Conservation (phyloP, 2,329 filamentous ascomycete species). For the Albophoma yamanashiensis region DNA sequence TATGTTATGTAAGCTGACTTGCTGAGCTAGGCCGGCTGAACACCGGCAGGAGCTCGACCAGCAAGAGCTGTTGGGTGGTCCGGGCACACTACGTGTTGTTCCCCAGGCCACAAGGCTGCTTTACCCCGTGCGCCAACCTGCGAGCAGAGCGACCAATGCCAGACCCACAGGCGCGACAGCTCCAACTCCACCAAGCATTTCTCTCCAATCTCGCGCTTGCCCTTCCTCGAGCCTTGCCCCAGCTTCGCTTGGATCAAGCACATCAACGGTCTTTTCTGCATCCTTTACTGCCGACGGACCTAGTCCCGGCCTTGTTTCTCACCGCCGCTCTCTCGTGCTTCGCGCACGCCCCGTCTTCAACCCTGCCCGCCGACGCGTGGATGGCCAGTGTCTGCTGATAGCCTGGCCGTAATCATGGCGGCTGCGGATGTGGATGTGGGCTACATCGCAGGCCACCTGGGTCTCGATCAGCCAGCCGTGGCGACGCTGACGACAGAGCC, state of each 20-base stretch:
- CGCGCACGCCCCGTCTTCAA: neutral
- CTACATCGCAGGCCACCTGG: slow-evolving; percentile 63
- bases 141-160: neutral
- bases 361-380: neutral
- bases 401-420: slow-evolving; percentile 22
- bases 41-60: neutral
- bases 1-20: neutral
- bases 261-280: neutral
- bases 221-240: neutral
- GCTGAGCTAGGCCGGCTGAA: neutral
- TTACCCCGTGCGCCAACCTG: neutral
- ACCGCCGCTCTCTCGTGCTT: neutral
- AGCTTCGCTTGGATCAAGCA: neutral
- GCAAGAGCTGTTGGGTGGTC: neutral
- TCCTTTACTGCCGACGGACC: neutral
- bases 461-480: slow-evolving; percentile 55
- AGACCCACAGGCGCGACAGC: neutral
- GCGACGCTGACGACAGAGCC: slow-evolving; percentile 52
- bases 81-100: neutral
- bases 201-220: neutral
- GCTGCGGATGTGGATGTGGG: slow-evolving; percentile 50
- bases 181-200: neutral
- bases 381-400: slow-evolving; percentile 4
- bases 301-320: neutral
- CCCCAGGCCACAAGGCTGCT: neutral